These are phyloP conservation scores for Colletotrichum gloeosporioides DNA, from an alignment of 2,329 filamentous ascomycete genomes.

Conservation along the genomic window DNA sequence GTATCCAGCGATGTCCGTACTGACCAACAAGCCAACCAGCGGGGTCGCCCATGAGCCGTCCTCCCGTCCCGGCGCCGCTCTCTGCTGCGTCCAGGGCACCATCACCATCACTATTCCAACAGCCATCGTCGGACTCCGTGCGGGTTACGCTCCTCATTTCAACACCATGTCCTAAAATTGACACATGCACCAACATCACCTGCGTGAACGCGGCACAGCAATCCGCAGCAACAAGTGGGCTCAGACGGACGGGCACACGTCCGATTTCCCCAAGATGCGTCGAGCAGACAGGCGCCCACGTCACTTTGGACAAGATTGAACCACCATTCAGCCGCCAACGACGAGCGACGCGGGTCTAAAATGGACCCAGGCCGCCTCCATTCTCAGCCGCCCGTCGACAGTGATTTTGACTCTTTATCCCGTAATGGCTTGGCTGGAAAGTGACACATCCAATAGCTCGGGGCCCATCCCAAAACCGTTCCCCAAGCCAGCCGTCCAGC, in stretches of 20 bases:
- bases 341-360: not conserved
- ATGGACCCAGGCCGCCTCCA: not conserved
- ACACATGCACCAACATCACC: not conserved
- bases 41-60: not conserved
- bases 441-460: not conserved
- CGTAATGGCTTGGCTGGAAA: not conserved
- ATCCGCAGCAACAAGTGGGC: not conserved
- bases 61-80: not conserved
- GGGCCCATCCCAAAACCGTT: not conserved
- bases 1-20: not conserved
- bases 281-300: not conserved
- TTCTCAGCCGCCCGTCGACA: not conserved
- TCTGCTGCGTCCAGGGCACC: not conserved
- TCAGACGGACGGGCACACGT: not conserved
- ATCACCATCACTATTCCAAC: not conserved
- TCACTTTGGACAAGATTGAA: not conserved
- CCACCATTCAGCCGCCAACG: not conserved
- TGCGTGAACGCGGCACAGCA: not conserved
- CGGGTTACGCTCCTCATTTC: not conserved
- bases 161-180: not conserved
- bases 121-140: not conserved
- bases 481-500: not conserved
- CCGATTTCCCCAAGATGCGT: not conserved
- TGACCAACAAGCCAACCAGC: not conserved
- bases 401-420: not conserved